Percentiles rank a stretch among this genome's conserved stretches.
phyloP scores from a whole-genome alignment of 768 basidiomycete species.

The Agrocybe praecox region DNA sequence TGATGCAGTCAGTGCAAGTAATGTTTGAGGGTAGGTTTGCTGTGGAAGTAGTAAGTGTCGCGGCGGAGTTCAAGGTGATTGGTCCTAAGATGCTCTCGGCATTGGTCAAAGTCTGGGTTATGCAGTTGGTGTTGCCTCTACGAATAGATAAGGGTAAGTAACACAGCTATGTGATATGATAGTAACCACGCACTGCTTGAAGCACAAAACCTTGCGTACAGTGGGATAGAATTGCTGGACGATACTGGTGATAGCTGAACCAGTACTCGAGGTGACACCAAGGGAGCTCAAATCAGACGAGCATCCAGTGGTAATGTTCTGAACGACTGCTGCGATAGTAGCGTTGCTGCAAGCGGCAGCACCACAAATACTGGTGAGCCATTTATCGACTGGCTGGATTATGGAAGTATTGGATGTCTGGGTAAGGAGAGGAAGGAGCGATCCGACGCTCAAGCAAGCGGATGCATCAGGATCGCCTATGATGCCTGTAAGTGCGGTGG shows the following conservation, averaged over 20 bases:
- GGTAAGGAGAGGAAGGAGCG: conserved; percentile 43
- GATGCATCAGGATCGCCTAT: conserved; percentile 44
- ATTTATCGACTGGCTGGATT: conserved; percentile 53
- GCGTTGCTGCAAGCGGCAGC: conserved; percentile 56
- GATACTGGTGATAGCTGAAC: conserved; percentile 29
- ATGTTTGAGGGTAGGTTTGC: conserved; percentile 35
- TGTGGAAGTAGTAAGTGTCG: conserved; percentile 15
- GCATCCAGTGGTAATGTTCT: conserved; percentile 54
- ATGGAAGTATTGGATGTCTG: conserved; percentile 38
- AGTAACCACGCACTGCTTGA: conserved; percentile 58
- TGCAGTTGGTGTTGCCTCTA: conserved; percentile 49
- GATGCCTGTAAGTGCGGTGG: conserved; percentile 44
- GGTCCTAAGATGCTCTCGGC: conserved; percentile 44
- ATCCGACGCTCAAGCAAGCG: conserved; percentile 50
- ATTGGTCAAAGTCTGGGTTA: conserved; percentile 56
- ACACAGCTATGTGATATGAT: background rate
- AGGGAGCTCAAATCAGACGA: conserved; percentile 34
- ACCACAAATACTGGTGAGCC: conserved; percentile 62
- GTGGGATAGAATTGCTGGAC: conserved; percentile 62
- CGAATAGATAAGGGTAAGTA: background rate
- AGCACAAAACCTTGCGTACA: conserved; percentile 56
- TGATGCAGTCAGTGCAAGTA: conserved; percentile 55
- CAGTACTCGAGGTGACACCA: conserved; percentile 26
- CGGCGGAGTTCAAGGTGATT: conserved; percentile 36
- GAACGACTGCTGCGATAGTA: conserved; percentile 56